Evolutionary conservation across 1,284 basidiomycete genomes (phyloP), one percentile per base, ranked within the genome.

Genomic region (Bjerkandera adusta): DNA sequence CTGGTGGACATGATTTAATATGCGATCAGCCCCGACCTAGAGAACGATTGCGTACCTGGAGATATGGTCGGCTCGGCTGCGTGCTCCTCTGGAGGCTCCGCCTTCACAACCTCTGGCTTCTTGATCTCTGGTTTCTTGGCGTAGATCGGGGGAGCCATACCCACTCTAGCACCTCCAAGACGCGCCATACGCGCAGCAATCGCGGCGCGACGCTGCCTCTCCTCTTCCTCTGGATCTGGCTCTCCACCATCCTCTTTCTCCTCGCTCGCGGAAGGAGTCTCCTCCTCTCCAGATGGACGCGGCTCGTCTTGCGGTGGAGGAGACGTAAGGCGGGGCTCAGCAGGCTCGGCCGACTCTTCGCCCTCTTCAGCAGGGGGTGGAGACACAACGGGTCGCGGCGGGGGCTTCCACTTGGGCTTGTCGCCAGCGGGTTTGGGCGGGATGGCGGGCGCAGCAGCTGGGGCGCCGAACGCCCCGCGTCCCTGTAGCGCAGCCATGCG

Each of bases 401-500:
- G 83, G 0, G 82, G 81, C 62, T 89, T 86, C 90, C 91, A 94
- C 64, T 85, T 91, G 0, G 88, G 86, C 59, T 83, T 87, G 54
- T 86, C 85, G 18, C 72, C 60, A 5, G 68, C 66, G 12, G 88
- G 85, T 41, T 82, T 79, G 1, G 85, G 77, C 7, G 81, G 75
- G 20, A 32, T 32, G 20, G 30, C 24, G 3, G 76, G 61, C 40
- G 72, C 68, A 3, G 75, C 65, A n/a, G 73, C 68, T 24, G 62
- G 49, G 4, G 57, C 54, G n/a, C 60, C 88, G 60, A 93, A 93
- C 8, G 75, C 88, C 16, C 85, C 85, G 39, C 72, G 77, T 4
- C 87, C 89, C 60, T 92, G 85, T 27, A 96, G 70, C 2, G 92
- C 90, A 21, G 92, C 92, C 91, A 97, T 96, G 35, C 93, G 82